Base-by-base conservation (phyloP, 1,139 yeast species). In the Geotrichum fermentans region DNA sequence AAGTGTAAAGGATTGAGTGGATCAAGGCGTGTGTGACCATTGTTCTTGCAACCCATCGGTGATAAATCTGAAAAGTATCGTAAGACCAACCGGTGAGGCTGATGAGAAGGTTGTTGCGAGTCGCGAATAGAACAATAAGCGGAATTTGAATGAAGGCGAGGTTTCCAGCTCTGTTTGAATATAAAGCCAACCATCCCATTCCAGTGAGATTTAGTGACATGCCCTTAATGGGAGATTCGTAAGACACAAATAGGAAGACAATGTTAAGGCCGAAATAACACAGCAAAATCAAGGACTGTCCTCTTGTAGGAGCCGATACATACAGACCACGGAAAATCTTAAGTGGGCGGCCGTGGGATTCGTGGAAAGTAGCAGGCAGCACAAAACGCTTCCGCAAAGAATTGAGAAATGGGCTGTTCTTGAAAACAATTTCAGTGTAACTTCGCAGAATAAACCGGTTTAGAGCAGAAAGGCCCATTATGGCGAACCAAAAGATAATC, bases 61-160 rank as follows among this genome's bases (percentile, higher is more conserved):
- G 90, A 56, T 74, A 77, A 16, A 79, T 66, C 49, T 81, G 80
- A 56, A 79, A 80, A 0, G 83, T 77, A 32, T 82, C 71, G 59
- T 78, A 80, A 24, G 82, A 75, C 79, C 85, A 75, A 18, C 85
- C 79, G 0, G 88, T 80, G 2, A 79, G 42, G 63, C 69, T 63
- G 51, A 77, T 77, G 20, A 82, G 61, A 35, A 82, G 70, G 59
- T 82, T 81, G 62, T 75, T 81, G 54, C 89, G 67, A 14, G 83
- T 82, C 0, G 83, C 84, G 68, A 82, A 74, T 22, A 78, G 59
- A 18, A 80, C 71, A 21, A 80, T 59, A 3, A 80, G 56, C 0
- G 86, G 87, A 57, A 78, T 63, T 53, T 78, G 69, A 17, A 74
- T 72, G 41, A 81, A 74, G 1, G 82, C 75, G 13, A 83, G 63